phyloP scores from a whole-genome alignment of 1,284 basidiomycete species.

The Ganoderma sp. region DNA sequence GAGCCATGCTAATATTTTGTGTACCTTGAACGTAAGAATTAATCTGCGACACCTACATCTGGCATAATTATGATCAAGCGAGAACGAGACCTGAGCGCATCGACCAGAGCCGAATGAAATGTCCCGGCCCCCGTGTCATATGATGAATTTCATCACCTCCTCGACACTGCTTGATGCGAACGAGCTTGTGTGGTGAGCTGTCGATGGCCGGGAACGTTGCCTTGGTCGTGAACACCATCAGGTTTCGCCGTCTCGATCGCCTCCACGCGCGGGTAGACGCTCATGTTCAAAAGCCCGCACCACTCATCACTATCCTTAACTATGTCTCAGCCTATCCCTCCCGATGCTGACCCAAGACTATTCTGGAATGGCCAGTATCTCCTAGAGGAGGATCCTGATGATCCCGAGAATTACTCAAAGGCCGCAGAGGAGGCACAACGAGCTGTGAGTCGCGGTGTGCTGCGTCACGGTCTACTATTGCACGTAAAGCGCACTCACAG shows the following conservation, averaged over 20 bases:
- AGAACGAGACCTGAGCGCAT: too few species aligned
- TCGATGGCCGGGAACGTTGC: constrained; percentile 29
- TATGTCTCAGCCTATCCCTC: not conserved
- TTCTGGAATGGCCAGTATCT: constrained; percentile 1
- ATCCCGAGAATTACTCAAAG: not conserved
- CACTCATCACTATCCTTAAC: not conserved
- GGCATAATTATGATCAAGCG: too few species aligned
- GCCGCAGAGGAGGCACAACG: not conserved
- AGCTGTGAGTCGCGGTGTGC: too few species aligned
- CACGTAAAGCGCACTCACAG: not conserved
- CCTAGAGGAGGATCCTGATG: not conserved
- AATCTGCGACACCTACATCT: too few species aligned
- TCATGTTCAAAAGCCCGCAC: too few species aligned
- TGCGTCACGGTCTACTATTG: too few species aligned
- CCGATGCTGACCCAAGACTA: not conserved
- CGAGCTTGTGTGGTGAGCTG: constrained; percentile 19
- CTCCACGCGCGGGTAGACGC: constrained; percentile 32
- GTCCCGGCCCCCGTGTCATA: too few species aligned
- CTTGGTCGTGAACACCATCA: constrained; percentile 27
- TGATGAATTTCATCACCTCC: constrained; percentile 26
- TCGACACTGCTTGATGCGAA: constrained; percentile 23
- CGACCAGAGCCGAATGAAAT: too few species aligned
- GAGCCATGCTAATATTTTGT: too few species aligned
- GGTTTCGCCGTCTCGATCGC: constrained; percentile 26
- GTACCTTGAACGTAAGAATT: too few species aligned